Evolutionary conservation across 768 basidiomycete genomes (phyloP), one percentile per base, ranked within the genome.

Genomic region (Strobilomyces confusus): DNA sequence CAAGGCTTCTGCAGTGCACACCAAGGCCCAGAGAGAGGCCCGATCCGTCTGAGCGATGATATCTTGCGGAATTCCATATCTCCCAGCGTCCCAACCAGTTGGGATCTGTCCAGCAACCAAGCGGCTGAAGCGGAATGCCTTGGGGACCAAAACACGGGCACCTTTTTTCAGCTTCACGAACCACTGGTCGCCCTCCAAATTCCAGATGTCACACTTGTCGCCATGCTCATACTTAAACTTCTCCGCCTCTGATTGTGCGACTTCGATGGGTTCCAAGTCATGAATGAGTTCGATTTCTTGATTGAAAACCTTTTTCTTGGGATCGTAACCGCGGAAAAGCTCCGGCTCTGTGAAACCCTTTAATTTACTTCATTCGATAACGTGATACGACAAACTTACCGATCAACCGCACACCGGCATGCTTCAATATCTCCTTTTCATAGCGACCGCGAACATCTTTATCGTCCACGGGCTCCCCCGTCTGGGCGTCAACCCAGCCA

Each of bases 161-260:
- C 97, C 97, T 73, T 92, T 95, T 86, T 98, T 98, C 79, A 98
- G 86, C 74, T 98, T 97, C 68, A 94, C 94, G 64, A 91, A 93
- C 92, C 89, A 97, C 67, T 95, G 91, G n/a, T 89, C 92, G 14
- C 87, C 87, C 66, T 89, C 87, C 42, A 83, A 87, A 1, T 86
- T 86, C 94, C 94, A 98, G 62, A 92, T 82, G 67, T 99, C 95
- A 66, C 92, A 94, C 67, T 93, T 95, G 63, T 95, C 92, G 54
- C 90, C 94, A 65, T 98, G 97, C 67, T 98, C 92, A 52, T 88
- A 80, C 76, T 97, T 95, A 84, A 95, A 98, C 64, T 90, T 94
- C 57, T 87, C 80, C 2, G 95, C 95, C 63, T 99, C 97, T 26
- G 82, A 82, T 51, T 92, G 85, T 14, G 92, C 80, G 29, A 95